phyloP scores from a whole-genome alignment of 179 eudicot genomes.

The Spergularia azorica region DNA sequence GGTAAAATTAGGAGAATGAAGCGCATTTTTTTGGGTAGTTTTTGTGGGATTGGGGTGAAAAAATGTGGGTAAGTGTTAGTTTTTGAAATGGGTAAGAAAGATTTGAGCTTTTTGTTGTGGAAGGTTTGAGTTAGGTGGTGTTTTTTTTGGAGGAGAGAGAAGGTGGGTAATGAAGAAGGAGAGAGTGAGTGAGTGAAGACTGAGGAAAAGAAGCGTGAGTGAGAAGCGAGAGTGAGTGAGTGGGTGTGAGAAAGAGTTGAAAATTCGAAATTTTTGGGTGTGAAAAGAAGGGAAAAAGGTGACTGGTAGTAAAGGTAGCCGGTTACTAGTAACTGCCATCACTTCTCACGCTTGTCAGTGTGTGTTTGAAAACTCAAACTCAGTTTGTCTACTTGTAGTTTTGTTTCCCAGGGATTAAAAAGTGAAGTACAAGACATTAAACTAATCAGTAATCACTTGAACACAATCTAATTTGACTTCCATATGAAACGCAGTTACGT shows the following conservation, averaged over 20 bases:
- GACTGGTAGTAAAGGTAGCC: slow-evolving; percentile 24
- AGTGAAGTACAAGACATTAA: no score
- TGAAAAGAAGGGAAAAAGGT: background rate
- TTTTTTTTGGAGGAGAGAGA: background rate
- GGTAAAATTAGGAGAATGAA: slow-evolving; percentile 10
- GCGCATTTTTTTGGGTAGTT: slow-evolving; percentile 5
- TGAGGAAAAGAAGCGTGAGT: background rate
- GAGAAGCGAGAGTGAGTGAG: slow-evolving; percentile 5
- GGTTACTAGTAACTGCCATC: background rate
- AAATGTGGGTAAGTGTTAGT: slow-evolving; percentile 3
- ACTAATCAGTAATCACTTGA: no score
- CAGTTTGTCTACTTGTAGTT: no score
- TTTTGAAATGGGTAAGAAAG: slow-evolving; percentile 14
- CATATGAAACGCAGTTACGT: no score
- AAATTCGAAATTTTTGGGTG: background rate
- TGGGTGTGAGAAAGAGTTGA: background rate
- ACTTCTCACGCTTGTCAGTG: background rate
- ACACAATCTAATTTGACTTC: no score
- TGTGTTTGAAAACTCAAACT: background rate
- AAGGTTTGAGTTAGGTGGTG: no score
- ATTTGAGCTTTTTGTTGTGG: background rate
- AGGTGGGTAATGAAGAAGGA: no score
- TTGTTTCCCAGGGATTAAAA: no score
- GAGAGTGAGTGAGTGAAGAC: background rate
- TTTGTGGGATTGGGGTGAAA: slow-evolving; percentile 21